These are phyloP conservation scores for Lignosus rhinocerotis DNA, from an alignment of 1,284 basidiomycete species.

Conservation along the genomic window DNA sequence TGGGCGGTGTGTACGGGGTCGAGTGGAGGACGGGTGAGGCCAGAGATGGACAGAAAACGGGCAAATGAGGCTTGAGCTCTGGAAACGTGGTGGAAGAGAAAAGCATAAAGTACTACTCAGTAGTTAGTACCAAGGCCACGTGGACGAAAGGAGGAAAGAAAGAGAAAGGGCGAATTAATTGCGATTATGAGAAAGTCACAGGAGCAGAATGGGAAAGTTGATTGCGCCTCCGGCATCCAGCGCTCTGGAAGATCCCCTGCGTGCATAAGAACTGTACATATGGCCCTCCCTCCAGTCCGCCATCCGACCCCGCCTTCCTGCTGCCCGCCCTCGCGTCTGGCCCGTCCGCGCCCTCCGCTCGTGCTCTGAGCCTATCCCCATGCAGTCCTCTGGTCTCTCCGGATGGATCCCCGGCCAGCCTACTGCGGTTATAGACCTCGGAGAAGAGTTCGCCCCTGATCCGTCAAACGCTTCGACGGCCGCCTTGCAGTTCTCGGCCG, in stretches of 20 bases:
- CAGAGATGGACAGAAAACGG: background rate
- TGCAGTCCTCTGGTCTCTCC: slow-evolving; percentile 21
- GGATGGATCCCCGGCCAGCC: slow-evolving; percentile 23
- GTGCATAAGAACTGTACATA: slow-evolving; percentile 23
- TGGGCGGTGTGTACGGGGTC: background rate
- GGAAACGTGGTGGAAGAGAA: slow-evolving; percentile 7
- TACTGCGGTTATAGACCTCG: slow-evolving; percentile 29
- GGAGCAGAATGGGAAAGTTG: slow-evolving; percentile 22
- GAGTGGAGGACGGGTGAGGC: background rate
- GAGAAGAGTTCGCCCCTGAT: slow-evolving; percentile 24
- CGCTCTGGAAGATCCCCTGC: slow-evolving; percentile 18
- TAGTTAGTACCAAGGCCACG: no score
- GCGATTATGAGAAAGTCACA: slow-evolving; percentile 9
- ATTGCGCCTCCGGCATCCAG: slow-evolving; percentile 21
- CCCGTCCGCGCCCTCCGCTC: slow-evolving; percentile 2
- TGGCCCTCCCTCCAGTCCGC: slow-evolving; percentile 18
- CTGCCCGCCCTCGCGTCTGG: background rate
- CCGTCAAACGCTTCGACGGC: slow-evolving; percentile 21
- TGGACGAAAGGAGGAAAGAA: slow-evolving; percentile 16
- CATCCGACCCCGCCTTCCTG: slow-evolving; percentile 13
- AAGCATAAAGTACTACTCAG: slow-evolving; percentile 1
- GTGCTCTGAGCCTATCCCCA: slow-evolving; percentile 9
- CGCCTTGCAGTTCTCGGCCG: slow-evolving; percentile 23
- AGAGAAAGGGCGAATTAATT: slow-evolving; percentile 6
- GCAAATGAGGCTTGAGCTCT: no score